These are phyloP conservation scores for Fusarium longipes DNA, from an alignment of 2,329 filamentous ascomycete species.

Conservation along the genomic window DNA sequence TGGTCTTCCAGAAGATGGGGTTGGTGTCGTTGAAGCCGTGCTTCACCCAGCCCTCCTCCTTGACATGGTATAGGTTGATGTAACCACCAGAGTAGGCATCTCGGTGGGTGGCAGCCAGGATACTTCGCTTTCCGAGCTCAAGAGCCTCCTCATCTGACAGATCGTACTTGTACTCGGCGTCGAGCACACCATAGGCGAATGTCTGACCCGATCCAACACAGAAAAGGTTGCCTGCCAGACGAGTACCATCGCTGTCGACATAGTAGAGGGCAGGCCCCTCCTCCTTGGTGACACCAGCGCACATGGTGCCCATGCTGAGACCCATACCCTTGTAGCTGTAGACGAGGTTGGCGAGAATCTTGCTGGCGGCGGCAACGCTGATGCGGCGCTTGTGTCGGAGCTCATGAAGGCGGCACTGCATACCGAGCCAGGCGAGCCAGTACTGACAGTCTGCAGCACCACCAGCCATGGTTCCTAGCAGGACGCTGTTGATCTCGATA, in stretches of 20 bases:
- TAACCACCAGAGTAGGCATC: constrained; percentile 99
- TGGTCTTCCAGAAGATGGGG: constrained; percentile 99
- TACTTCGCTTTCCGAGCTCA: constrained; percentile 90
- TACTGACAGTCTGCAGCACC: constrained; percentile 99
- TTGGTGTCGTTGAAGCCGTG: constrained; percentile 98
- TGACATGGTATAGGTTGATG: constrained; percentile 99
- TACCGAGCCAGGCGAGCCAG: constrained; percentile 98
- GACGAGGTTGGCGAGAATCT: constrained; percentile 98
- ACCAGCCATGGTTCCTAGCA: constrained; percentile 97
- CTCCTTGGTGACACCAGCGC: constrained; percentile 92
- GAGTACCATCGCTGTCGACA: constrained; percentile 93
- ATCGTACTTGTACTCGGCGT: constrained; percentile 94
- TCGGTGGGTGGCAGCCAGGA: constrained; percentile 93
- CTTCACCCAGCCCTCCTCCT: constrained; percentile 99
- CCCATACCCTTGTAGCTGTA: constrained; percentile 99
- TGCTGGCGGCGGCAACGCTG: constrained; percentile 94
- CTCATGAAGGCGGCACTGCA: constrained; percentile 99
- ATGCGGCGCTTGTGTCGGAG: constrained; percentile 99
- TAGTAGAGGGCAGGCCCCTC: constrained; percentile 99
- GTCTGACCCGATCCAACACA: constrained; percentile 98
- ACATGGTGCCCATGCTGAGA: constrained; percentile 99
- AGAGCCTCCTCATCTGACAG: constrained; percentile 87
- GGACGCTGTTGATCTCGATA: constrained; percentile 94
- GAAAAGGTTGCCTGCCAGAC: constrained; percentile 93
- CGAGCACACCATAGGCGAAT: constrained; percentile 97